A percentile compares a stretch with the other conserved stretches of the same genome.
Conservation (phyloP, 768 basidiomycete genomes). For the Lactarius trivialis region DNA sequence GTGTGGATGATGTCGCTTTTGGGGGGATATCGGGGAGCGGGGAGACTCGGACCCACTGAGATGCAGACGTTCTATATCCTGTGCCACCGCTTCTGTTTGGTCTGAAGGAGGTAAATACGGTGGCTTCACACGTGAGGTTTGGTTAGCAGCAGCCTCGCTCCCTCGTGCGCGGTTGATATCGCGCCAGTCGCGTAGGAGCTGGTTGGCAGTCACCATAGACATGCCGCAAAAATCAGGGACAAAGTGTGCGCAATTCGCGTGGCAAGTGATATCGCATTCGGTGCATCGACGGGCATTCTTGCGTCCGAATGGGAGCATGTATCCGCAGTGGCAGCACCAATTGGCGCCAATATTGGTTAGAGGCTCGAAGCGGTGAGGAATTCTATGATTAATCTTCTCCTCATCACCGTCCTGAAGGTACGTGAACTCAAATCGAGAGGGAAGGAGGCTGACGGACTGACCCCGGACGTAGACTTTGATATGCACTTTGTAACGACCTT, state of each 20-base stretch:
- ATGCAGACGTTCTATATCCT: constrained; percentile 26
- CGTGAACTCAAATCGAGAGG: neutral
- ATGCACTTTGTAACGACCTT: constrained; percentile 99
- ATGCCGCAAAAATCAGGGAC: constrained; percentile 99
- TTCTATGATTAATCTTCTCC: constrained; percentile 98
- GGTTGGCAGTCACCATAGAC: constrained; percentile 99
- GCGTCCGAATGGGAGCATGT: constrained; percentile 92
- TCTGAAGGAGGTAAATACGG: constrained; percentile 30
- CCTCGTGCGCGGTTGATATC: constrained; percentile 77
- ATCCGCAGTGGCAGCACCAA: constrained; percentile 99
- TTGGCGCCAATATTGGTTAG: constrained; percentile 96
- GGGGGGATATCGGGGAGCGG: constrained; percentile 23
- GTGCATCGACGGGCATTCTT: constrained; percentile 96
- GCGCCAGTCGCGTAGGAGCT: constrained; percentile 81
- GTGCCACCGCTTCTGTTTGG: constrained; percentile 22
- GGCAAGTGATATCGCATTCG: constrained; percentile 94
- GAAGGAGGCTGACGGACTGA: constrained; percentile 37
- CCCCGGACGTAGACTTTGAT: constrained; percentile 91
- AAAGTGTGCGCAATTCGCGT: constrained; percentile 94
- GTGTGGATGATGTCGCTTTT: constrained; percentile 24
- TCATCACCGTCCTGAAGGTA: constrained; percentile 79
- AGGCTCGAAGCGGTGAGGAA: constrained; percentile 96
- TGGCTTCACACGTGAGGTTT: constrained; percentile 29
- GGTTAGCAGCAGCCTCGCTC: constrained; percentile 36
- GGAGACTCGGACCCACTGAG: constrained; percentile 23